These are phyloP conservation scores for Fragaria vesca DNA, from an alignment of 306 rosid species.

Conservation along the genomic window DNA sequence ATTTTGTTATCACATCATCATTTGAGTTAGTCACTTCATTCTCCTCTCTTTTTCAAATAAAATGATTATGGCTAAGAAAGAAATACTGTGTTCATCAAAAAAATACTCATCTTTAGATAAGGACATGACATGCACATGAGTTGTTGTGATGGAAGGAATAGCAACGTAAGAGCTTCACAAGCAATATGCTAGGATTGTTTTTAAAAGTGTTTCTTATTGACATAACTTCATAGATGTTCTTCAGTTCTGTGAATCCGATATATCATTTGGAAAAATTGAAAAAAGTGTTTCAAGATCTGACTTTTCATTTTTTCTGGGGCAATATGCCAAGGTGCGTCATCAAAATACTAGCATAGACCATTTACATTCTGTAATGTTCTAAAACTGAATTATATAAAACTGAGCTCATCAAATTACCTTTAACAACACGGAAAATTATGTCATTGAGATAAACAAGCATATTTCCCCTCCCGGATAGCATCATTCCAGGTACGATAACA, in stretches of 20 bases:
- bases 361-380: not conserved
- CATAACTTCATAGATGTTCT: not conserved
- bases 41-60: not conserved
- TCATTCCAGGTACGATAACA: slow-evolving; percentile 64
- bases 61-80: not conserved
- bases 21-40: not conserved
- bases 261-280: not conserved
- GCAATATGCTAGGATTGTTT: not conserved
- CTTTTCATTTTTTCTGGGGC: not conserved
- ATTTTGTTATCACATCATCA: not conserved
- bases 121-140: not conserved
- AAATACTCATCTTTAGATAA: not conserved
- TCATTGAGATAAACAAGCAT: slow-evolving; percentile 67
- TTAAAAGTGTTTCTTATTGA: not conserved
- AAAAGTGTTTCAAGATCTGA: not conserved
- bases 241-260: not conserved
- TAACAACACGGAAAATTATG: slow-evolving; percentile 54
- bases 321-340: not conserved
- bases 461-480: slow-evolving; percentile 77
- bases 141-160: not conserved
- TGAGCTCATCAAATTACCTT: slow-evolving; percentile 47
- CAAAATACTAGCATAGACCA: not conserved
- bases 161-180: not conserved
- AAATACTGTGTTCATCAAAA: not conserved
- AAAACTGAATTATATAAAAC: not conserved